Percentiles rank a stretch among this genome's conserved stretches.
phyloP scores from a whole-genome alignment of 129 eudicot species.

The Escallonia rubra region DNA sequence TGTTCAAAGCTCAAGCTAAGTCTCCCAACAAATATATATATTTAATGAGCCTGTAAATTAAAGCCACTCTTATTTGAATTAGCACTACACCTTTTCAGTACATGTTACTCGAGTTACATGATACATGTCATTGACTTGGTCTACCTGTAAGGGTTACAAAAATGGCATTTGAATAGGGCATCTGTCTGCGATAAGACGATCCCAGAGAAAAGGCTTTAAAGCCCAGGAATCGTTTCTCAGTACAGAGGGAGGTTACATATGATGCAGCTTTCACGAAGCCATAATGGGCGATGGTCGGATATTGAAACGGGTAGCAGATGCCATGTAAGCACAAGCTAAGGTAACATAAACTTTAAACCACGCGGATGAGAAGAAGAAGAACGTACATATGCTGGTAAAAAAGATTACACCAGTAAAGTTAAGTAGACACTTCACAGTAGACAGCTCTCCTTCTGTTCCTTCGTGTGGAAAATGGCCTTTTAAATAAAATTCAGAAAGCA shows the following conservation, averaged over 20 bases:
- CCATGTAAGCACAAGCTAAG: conserved; percentile 54
- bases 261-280: conserved; percentile 20
- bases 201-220: too few species aligned
- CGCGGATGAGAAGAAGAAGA: conserved; percentile 40
- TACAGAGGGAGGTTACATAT: conserved; percentile 1
- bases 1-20: too few species aligned
- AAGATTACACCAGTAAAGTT: conserved; percentile 53
- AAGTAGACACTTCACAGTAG: conserved; percentile 38
- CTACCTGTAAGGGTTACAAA: too few species aligned
- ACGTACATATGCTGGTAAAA: conserved; percentile 45
- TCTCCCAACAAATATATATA: too few species aligned
- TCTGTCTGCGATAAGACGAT: too few species aligned
- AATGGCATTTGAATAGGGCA: too few species aligned
- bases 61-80: too few species aligned
- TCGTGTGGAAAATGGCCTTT: conserved; percentile 67
- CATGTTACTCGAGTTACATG: too few species aligned
- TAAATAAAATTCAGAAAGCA: conserved; percentile 54
- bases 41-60: too few species aligned
- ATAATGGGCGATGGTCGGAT: conserved; percentile 59
- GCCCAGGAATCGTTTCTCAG: background rate
- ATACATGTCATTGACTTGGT: too few species aligned
- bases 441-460: conserved; percentile 55
- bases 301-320: conserved; percentile 64
- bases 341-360: conserved; percentile 58
- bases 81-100: too few species aligned